Percentiles rank a stretch among this genome's conserved stretches.
phyloP scores from a whole-genome alignment of 352 stramenopile species.

The Aphanomyces cochlioides region DNA sequence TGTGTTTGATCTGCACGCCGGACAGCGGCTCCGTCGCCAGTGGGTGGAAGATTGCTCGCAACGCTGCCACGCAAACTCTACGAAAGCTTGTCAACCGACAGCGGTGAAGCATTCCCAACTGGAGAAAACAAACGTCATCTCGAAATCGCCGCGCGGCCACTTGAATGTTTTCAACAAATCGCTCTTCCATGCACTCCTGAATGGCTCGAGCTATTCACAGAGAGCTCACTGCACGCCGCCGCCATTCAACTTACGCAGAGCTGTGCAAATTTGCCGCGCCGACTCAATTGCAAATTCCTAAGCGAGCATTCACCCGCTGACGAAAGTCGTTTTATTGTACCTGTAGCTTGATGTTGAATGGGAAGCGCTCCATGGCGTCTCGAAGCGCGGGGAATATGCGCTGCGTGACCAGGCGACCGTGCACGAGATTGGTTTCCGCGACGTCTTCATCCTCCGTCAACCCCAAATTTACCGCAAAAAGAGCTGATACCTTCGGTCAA shows the following conservation, averaged over 20 bases:
- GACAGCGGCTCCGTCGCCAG: background rate
- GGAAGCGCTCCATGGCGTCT: conserved; percentile 28
- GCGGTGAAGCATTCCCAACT: background rate
- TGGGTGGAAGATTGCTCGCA: conserved; percentile 19
- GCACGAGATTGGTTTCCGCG: background rate
- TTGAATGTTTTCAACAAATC: conserved; percentile 28
- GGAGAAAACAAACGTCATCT: conserved; percentile 3
- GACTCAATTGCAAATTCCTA: conserved; percentile 25
- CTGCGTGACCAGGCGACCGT: conserved; percentile 5
- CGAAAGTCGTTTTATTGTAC: background rate
- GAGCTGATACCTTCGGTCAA: background rate
- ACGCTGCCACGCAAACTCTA: conserved; percentile 20
- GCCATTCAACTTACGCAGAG: no score
- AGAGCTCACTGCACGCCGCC: no score
- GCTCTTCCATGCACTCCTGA: conserved; percentile 26
- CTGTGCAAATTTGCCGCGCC: conserved; percentile 1
- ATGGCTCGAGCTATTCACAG: conserved; percentile 3
- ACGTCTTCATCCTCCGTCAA: background rate
- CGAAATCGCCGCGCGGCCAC: conserved; percentile 3
- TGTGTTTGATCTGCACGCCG: conserved; percentile 20
- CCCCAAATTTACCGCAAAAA: no score
- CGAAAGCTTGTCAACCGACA: no score
- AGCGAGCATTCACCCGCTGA: background rate
- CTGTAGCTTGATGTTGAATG: conserved; percentile 16
- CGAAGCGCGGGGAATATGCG: conserved; percentile 4